Evolutionary conservation across 345 rosid species (phyloP).

Genomic region (Gossypium raimondii): DNA sequence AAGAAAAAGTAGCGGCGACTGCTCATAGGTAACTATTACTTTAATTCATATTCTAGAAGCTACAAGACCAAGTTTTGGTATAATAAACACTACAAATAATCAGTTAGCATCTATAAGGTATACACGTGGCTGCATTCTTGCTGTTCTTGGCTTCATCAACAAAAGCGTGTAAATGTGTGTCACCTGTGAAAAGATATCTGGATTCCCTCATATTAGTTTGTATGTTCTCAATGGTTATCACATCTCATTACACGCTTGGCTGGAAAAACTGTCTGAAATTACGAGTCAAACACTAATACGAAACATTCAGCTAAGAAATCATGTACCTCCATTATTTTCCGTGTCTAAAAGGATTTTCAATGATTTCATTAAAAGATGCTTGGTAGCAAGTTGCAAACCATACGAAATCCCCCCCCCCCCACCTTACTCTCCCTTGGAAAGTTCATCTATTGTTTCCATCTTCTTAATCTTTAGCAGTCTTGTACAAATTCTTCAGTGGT

Average conservation of each 20-base stretch:
- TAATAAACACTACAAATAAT: too few relatives aligned
- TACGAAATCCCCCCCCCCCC: background rate
- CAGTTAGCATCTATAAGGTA: too few relatives aligned
- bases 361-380: background rate
- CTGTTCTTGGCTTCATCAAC: too few relatives aligned
- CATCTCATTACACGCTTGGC: background rate
- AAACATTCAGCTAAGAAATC: background rate
- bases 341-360: background rate
- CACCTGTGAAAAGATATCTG: too few relatives aligned
- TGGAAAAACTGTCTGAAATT: background rate
- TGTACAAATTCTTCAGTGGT: background rate
- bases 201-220: too few relatives aligned
- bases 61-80: too few relatives aligned
- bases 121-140: too few relatives aligned
- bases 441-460: background rate
- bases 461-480: background rate
- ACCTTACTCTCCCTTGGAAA: background rate
- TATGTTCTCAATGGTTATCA: background rate
- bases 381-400: conserved; percentile 3
- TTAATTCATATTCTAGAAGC: too few relatives aligned
- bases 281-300: background rate
- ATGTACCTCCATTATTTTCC: background rate
- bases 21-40: too few relatives aligned
- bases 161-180: too few relatives aligned
- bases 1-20: too few relatives aligned